A percentile compares a stretch with the other conserved stretches of the same genome.
These are phyloP conservation scores for Heliocybe sulcata DNA, from an alignment of 1,284 basidiomycete genomes.

Conservation along the genomic window DNA sequence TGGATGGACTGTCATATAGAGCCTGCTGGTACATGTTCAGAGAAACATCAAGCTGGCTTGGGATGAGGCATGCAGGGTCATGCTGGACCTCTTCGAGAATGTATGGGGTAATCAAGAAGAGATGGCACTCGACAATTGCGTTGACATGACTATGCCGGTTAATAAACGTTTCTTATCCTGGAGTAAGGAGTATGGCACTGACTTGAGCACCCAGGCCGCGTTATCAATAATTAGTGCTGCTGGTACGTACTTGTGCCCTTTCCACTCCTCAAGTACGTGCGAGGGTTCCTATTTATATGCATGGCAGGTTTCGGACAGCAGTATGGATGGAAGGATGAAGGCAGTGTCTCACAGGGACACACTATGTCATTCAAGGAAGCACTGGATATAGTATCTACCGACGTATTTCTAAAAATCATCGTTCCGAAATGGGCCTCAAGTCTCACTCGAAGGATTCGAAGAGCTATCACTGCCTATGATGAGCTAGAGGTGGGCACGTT, in stretches of 20 bases:
- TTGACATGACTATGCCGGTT: slow-evolving; percentile 3
- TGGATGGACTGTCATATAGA: not conserved
- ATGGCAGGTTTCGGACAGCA: slow-evolving; percentile 2
- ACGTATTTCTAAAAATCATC: slow-evolving; percentile 30
- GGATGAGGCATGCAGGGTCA: not conserved
- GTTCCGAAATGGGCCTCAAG: slow-evolving; percentile 33
- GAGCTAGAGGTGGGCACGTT: slow-evolving; percentile 32
- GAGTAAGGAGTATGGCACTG: not conserved
- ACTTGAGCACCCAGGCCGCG: not conserved
- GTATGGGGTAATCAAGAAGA: not conserved
- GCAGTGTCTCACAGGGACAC: slow-evolving; percentile 8
- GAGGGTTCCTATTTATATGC: not conserved
- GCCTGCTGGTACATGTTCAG: not conserved
- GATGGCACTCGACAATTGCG: not conserved
- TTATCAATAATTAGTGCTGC: not conserved
- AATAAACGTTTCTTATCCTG: not conserved
- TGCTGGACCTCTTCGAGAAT: not conserved
- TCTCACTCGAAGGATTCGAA: slow-evolving; percentile 24
- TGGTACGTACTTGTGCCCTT: not conserved
- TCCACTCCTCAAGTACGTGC: not conserved
- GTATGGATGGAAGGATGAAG: slow-evolving; percentile 12
- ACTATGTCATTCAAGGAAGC: slow-evolving; percentile 23
- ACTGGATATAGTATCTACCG: slow-evolving; percentile 35
- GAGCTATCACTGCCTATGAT: slow-evolving; percentile 27
- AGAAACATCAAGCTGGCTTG: slow-evolving; percentile 2